Evolutionary conservation across 768 basidiomycete genomes (phyloP), one percentile per base, ranked within the genome.

Genomic region (Termitomyces sp.): DNA sequence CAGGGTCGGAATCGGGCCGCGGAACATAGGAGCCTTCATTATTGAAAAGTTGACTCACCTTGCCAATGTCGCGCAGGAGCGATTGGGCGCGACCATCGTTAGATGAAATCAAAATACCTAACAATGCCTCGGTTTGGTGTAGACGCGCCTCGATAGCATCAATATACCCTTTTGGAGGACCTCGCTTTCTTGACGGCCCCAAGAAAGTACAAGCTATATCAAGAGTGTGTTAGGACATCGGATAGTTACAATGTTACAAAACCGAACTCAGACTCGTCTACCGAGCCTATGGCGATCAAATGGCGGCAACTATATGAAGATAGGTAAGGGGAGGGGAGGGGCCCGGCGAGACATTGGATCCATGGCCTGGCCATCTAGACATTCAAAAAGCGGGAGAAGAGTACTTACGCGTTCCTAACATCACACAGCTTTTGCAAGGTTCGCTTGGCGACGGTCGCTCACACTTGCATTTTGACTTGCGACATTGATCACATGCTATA

Each of bases 141-240:
- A 96, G 73, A 14, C 91, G 83, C 14, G 89, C 88, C 70, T 96
- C 93, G 62, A 96, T 93, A 28, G 92, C 92, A 64, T 95, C 92
- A 65, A 96, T 94, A 75, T 96, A 96, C 1, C 93, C 93, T 65
- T 91, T 92, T n/a, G 90, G 89, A 3, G 89, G 88, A 2, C 92
- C 92, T 60, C 92, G 86, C 66, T 88, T 88, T 61, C 87, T 81
- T 12, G 88, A 89, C 8, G 87, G 87, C 2, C 86, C 87, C 40
- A 90, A 75, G 69, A 88, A 90, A 0, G 89, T 89, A 65, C 88
- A 90, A 19, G 81, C 87, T 89, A 65, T 28, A 48, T 43, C 40
- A 38, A 46, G 44, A 57, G 44, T 54, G 32, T 46, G 58, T 53
- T 56, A 57, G 51, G 38, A 40, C 30, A 45, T 50, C 41, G 50